Conservation (phyloP, 2,329 filamentous ascomycete genomes). For the Ophiostoma sp. region DNA sequence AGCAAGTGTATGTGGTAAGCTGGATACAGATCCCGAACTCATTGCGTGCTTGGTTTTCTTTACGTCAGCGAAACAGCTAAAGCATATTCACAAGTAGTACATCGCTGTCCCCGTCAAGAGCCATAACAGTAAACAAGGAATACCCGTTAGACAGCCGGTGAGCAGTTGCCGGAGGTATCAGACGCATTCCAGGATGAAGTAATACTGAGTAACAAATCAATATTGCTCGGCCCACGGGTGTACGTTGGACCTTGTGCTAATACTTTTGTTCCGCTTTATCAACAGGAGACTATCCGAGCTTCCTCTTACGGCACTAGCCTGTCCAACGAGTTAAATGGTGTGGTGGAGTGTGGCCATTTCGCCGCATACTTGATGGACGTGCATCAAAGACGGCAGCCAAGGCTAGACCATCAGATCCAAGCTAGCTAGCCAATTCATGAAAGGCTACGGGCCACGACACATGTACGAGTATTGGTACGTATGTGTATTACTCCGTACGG, state of each 20-base stretch:
- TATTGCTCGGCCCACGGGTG: neutral
- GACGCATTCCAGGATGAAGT: too few species aligned
- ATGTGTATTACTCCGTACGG: neutral
- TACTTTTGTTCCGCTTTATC: neutral
- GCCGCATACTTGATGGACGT: neutral
- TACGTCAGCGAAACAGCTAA: neutral
- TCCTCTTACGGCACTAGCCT: constrained; percentile 18
- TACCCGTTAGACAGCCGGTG: too few species aligned
- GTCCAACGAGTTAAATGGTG: neutral
- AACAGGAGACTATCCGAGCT: constrained; percentile 13
- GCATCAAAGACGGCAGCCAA: neutral
- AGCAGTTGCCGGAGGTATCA: too few species aligned
- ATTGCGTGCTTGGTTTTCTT: neutral
- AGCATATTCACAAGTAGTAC: neutral
- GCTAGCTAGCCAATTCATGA: neutral
- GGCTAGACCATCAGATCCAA: constrained; percentile 4
- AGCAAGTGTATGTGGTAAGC: too few species aligned
- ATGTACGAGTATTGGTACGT: neutral
- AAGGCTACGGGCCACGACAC: neutral
- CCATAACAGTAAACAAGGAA: too few species aligned
- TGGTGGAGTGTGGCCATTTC: constrained; percentile 8
- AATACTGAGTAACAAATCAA: neutral
- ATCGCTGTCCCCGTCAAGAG: neutral
- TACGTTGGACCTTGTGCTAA: neutral
- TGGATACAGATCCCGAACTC: neutral